A percentile compares a stretch with the other conserved stretches of the same genome.
Conservation (phyloP, 495 filamentous ascomycete species). For the Trichocladium uniseriatum region DNA sequence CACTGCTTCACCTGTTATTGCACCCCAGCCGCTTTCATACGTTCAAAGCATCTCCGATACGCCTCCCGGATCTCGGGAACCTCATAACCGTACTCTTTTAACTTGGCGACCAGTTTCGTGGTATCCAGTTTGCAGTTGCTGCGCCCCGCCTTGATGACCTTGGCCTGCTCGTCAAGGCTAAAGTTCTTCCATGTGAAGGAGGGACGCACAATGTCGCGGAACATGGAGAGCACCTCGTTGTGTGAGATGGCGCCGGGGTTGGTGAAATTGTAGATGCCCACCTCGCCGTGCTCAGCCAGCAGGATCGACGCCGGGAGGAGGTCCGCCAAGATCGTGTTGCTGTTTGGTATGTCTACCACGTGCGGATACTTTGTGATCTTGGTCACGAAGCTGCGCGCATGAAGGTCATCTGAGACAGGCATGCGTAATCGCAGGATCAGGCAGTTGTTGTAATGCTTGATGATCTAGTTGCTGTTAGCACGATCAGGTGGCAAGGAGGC, state of each 20-base stretch:
- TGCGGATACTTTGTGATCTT: constrained; percentile 56
- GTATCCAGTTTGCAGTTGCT: constrained; percentile 57
- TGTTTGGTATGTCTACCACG: constrained; percentile 58
- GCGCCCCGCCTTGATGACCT: constrained; percentile 55
- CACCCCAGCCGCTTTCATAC: constrained; percentile 39
- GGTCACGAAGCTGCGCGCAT: constrained; percentile 57
- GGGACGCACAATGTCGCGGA: constrained; percentile 53
- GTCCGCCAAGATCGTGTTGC: constrained; percentile 56
- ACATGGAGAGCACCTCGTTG: constrained; percentile 55
- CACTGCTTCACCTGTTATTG: too few relatives aligned
- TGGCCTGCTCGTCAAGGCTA: constrained; percentile 53
- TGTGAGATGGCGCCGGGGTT: constrained; percentile 60
- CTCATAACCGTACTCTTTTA: constrained; percentile 48
- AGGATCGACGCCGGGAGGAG: constrained; percentile 52
- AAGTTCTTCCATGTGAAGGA: constrained; percentile 59
- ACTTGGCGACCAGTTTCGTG: constrained; percentile 49
- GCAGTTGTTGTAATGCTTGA: constrained; percentile 50
- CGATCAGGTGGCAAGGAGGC: too few relatives aligned
- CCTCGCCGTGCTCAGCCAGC: constrained; percentile 50
- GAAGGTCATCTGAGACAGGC: constrained; percentile 60
- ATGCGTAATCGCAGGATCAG: constrained; percentile 56
- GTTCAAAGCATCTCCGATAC: constrained; percentile 51
- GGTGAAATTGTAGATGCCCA: constrained; percentile 59
- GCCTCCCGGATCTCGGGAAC: constrained; percentile 55
- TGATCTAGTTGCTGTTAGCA: constrained; percentile 33